Base-by-base conservation (phyloP, 345 rosid species). In the Garcia nutans region DNA sequence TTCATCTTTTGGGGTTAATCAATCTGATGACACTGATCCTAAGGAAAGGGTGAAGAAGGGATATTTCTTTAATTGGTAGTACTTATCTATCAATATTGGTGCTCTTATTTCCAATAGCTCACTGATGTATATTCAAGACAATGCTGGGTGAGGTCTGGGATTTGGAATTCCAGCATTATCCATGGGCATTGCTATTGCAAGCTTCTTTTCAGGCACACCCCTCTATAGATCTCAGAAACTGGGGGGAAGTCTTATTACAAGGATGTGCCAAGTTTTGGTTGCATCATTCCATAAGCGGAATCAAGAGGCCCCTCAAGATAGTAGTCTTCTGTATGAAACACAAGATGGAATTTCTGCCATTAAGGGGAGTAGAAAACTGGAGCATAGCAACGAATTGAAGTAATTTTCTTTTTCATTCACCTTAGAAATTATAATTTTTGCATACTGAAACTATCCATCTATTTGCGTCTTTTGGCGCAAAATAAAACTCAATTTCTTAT, bases 1-100 rank as follows among this genome's bases (percentile, higher is more conserved):
- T 47, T 93, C 98, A 2, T 93, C 98, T 41, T 96, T 93, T 72
- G 98, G 98, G 98, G 96, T 98, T 0, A 98, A 93, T 74, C 98
- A 96, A 82, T 93, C 93, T 80, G 99, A 96, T 82, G 96, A 96
- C 72, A 92, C 92, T 0, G 97, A 93, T 82, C 67, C 92, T 0
- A 84, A 69, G 20, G 99, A 96, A 83, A 88, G 96, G 73, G 87
- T 79, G 72, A 93, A 85, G 75, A 96, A 93, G 77, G 96, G 94
- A 45, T 93, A 98, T 1, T 96, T 96, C 77, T 96, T 96, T 78
- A 96, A 96, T 82, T 96, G 97, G 97, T 96, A 87, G 74, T 96
- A 91, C 78, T 93, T 96, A 84, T 91, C 96, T 20, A 88, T 96
- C 77, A 96, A 96, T 74, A 89, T 93, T 44, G 99, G 99, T 31